Evolutionary conservation across 2,329 filamentous ascomycete genomes (phyloP).

Genomic region (Aspergillus clavatus): DNA sequence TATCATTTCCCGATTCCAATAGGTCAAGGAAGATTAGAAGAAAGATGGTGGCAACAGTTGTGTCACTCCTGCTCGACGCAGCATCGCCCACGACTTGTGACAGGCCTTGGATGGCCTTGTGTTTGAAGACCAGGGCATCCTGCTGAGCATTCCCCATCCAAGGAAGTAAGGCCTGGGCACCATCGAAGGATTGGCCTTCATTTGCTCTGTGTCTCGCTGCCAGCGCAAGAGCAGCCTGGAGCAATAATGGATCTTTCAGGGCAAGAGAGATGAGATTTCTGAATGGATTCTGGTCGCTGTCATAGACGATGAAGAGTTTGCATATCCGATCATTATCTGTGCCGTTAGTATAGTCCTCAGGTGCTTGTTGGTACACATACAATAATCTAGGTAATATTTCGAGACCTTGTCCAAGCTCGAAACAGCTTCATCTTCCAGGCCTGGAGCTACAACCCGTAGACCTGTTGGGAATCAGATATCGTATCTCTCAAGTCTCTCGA

Average conservation of each 20-base stretch:
- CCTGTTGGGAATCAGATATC: too few relatives aligned
- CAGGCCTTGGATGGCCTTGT: slow-evolving; percentile 30
- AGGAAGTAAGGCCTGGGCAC: slow-evolving; percentile 7
- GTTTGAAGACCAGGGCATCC: slow-evolving; percentile 31
- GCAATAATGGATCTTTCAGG: slow-evolving; percentile 18
- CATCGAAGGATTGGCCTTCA: slow-evolving; percentile 16
- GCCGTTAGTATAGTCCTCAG: not conserved
- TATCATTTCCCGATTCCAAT: slow-evolving; percentile 30
- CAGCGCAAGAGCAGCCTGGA: slow-evolving; percentile 27
- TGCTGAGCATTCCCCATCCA: slow-evolving; percentile 15
- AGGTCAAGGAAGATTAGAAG: slow-evolving; percentile 31
- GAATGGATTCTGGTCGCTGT: slow-evolving; percentile 27
- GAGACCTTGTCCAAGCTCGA: slow-evolving; percentile 14
- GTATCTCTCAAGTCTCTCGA: too few relatives aligned
- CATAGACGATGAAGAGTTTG: slow-evolving; percentile 26
- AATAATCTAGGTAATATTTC: slow-evolving; percentile 28
- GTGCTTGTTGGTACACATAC: slow-evolving; percentile 12
- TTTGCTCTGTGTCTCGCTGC: slow-evolving; percentile 28
- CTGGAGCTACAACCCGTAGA: not conserved
- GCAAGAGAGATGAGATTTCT: slow-evolving; percentile 24
- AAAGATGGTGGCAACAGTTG: slow-evolving; percentile 32
- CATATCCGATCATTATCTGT: slow-evolving; percentile 28
- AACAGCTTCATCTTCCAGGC: slow-evolving; percentile 9
- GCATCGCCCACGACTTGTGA: slow-evolving; percentile 17
- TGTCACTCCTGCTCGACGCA: slow-evolving; percentile 16